A percentile compares a stretch with the other conserved stretches of the same genome.
phyloP scores from a whole-genome alignment of 371 early-diverging fungal genomes.

The Homolaphlyctis polyrhiza region DNA sequence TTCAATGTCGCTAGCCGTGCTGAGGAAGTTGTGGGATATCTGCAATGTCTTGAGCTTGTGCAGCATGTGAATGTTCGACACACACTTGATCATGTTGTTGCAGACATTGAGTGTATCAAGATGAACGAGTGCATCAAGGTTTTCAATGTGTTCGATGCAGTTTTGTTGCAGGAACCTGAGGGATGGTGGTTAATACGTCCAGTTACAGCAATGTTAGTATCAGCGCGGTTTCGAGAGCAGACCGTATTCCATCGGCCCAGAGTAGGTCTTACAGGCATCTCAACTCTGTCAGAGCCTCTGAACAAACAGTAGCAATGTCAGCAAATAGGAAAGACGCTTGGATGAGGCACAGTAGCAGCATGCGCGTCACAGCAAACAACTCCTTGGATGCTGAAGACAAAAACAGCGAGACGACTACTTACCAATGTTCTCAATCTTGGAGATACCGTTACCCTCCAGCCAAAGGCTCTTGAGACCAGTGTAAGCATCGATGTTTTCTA shows the following conservation, averaged over 20 bases:
- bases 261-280: constrained; percentile 37
- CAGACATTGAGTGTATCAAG: constrained; percentile 46
- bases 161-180: constrained; percentile 52
- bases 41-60: constrained; percentile 37
- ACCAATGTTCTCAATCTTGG: constrained; percentile 34
- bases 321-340: not conserved
- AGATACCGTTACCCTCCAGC: constrained; percentile 54
- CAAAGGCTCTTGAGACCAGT: constrained; percentile 41
- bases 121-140: constrained; percentile 25
- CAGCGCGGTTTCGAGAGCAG: too few species aligned
- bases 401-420: constrained; percentile 1
- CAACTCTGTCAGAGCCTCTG: constrained; percentile 28
- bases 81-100: constrained; percentile 46
- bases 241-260: too few species aligned
- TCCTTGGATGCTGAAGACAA: not conserved
- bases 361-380: not conserved
- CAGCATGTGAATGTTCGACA: constrained; percentile 21
- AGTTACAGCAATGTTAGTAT: not conserved
- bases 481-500: constrained; percentile 44
- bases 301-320: not conserved
- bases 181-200: not conserved
- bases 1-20: constrained; percentile 29
- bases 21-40: constrained; percentile 41
- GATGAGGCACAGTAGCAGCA: too few species aligned
- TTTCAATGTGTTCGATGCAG: constrained; percentile 40